Percentiles rank a stretch among this genome's conserved stretches.
These are phyloP conservation scores for Penicillium glabrum DNA, from an alignment of 2,329 filamentous ascomycete species.

Conservation along the genomic window DNA sequence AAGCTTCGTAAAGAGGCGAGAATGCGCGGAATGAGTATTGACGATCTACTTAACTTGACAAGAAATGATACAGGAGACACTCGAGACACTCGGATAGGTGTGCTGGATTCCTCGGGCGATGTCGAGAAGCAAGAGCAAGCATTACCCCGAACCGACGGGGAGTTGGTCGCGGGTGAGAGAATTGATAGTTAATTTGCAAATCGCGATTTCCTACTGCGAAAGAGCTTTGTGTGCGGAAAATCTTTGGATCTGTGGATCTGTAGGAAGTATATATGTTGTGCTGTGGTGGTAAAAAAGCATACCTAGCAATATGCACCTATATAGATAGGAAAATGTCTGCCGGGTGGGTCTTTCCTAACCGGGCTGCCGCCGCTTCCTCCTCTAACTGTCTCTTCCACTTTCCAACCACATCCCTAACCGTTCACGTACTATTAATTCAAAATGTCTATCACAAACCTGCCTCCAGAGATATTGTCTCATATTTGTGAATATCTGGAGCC, in stretches of 20 bases:
- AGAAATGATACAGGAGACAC: constrained; percentile 4
- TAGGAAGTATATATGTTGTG: not conserved
- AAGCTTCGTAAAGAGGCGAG: constrained; percentile 55
- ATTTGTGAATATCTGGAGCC: too few species aligned
- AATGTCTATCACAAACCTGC: too few species aligned
- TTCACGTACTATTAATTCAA: too few species aligned
- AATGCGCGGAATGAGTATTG: constrained; percentile 53
- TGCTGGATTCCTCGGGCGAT: not conserved
- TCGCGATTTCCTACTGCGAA: not conserved
- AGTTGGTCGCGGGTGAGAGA: not conserved
- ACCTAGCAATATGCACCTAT: not conserved
- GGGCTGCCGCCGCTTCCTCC: too few species aligned
- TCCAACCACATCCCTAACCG: too few species aligned
- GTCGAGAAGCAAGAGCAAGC: constrained; percentile 1
- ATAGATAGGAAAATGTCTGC: too few species aligned
- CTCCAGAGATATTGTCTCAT: too few species aligned
- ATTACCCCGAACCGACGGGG: too few species aligned
- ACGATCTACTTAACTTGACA: constrained; percentile 46
- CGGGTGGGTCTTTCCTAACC: too few species aligned
- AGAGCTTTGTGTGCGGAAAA: not conserved
- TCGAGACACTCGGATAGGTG: not conserved
- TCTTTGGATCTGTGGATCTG: not conserved
- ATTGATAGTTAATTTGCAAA: not conserved
- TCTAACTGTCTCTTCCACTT: too few species aligned
- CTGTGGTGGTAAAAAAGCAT: not conserved